Conservation (phyloP, 495 filamentous ascomycete genomes). For the Penicillium turbatum region DNA sequence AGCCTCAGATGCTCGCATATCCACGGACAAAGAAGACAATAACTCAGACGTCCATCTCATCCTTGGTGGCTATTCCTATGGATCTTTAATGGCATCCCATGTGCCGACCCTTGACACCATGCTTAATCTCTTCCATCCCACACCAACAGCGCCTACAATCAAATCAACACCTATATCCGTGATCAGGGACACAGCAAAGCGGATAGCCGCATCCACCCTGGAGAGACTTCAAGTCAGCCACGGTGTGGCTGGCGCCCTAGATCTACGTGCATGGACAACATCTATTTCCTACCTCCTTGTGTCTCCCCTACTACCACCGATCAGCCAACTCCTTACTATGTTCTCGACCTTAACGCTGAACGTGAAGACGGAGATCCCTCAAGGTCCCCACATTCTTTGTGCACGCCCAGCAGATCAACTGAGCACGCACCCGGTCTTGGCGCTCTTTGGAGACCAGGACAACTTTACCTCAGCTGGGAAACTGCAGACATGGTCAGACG, state of each 20-base stretch:
- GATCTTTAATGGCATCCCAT: constrained; percentile 70
- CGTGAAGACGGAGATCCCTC: constrained; percentile 18
- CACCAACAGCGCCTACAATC: background rate
- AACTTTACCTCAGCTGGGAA: constrained; percentile 67
- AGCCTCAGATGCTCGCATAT: background rate
- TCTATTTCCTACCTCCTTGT: constrained; percentile 69
- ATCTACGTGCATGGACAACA: constrained; percentile 15
- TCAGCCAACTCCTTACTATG: constrained; percentile 54
- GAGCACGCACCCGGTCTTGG: constrained; percentile 55
- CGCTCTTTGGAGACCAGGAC: constrained; percentile 71
- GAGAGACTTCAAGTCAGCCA: constrained; percentile 10
- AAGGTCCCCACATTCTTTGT: constrained; percentile 34
- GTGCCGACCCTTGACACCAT: constrained; percentile 61
- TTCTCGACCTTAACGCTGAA: constrained; percentile 41
- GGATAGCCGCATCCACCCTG: constrained; percentile 44
- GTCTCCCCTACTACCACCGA: constrained; percentile 68
- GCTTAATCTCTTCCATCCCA: constrained; percentile 48
- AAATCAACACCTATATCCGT: constrained; percentile 49
- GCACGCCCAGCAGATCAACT: constrained; percentile 50
- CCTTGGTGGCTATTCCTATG: constrained; percentile 87
- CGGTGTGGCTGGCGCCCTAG: constrained; percentile 1
- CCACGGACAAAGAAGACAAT: background rate
- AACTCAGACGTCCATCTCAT: constrained; percentile 40
- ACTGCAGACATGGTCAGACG: constrained; percentile 64
- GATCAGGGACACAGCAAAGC: constrained; percentile 62